Evolutionary conservation across 2,329 filamentous ascomycete genomes (phyloP).

Genomic region (Colletotrichum lindemuthianum): DNA sequence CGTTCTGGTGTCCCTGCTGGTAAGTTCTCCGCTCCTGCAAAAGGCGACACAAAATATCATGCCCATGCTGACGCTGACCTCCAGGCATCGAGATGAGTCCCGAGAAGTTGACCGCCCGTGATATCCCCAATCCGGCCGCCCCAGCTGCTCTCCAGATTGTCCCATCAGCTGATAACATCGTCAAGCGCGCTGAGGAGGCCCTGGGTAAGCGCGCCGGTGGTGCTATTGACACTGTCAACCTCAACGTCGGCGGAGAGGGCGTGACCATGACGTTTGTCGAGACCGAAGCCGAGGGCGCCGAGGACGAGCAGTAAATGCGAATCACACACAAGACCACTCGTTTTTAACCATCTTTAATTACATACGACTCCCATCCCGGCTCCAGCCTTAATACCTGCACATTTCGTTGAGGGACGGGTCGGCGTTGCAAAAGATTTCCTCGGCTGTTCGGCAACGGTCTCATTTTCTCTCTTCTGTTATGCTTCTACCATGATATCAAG

Average conservation of each 20-base stretch:
- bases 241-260: conserved; percentile 57
- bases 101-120: conserved; percentile 33
- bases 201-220: conserved; percentile 38
- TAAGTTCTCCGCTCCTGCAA: conserved; percentile 43
- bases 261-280: conserved; percentile 59
- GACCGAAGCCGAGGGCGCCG: conserved; percentile 45
- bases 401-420: conserved; percentile 16
- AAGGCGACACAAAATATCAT: neutral
- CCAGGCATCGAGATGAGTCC: conserved; percentile 30
- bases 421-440: neutral
- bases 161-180: conserved; percentile 9
- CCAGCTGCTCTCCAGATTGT: conserved; percentile 30
- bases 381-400: conserved; percentile 26
- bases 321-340: neutral
- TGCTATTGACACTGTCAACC: conserved; percentile 54
- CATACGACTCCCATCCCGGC: conserved; percentile 8
- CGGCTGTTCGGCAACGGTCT: neutral
- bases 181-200: conserved; percentile 32
- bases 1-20: conserved; percentile 54
- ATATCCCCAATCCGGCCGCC: conserved; percentile 6
- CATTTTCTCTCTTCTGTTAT: conserved; percentile 1
- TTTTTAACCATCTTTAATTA: neutral
- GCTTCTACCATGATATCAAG: conserved; percentile 32
- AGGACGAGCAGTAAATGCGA: conserved; percentile 42
- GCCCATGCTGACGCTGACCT: neutral